Evolutionary conservation across 805 yeast genomes (phyloP), one percentile per base, ranked within the genome.

Genomic region (Metschnikowia gelsemii): DNA sequence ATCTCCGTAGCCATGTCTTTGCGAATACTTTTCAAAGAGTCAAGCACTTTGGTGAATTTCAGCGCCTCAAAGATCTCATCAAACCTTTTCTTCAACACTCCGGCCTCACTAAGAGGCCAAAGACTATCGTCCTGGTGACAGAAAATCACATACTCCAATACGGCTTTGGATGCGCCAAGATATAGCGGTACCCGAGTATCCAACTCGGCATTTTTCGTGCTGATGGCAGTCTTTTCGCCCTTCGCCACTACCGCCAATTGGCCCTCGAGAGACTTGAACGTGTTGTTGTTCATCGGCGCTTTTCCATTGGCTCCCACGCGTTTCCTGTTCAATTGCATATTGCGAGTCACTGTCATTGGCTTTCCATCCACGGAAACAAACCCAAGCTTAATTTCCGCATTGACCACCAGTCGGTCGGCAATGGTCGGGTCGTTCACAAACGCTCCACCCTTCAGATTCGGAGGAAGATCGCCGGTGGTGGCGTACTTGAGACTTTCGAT

Each of bases 11-110:
- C 68, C 76, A 87, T 78, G 32, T 87, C 95, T 54, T 90, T 91
- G 39, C 85, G 78, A 30, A 89, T 77, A 1, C 60, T 61, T 57
- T 89, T 90, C 55, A 93, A 70, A 40, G 78, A 79, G 44, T 90
- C 96, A 26, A 93, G 68, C 0, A 93, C 96, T 57, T 87, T 91
- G 1, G 96, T 88, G 56, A 86, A 95, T 60, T 87, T 89, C 51
- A 88, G 78, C 0, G 97, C 96, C 63, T 93, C 97, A 56, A 93
- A 93, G 7, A 93, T 91, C 62, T 93, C 99, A 61, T 93, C 99
- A 55, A 93, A 95, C 39, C 91, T 76, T 64, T 90, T 90, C 64
- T 93, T 95, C 58, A 93, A 73, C 9, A 76, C 76, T 2, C 95
- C 74, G 1, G 99, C 95, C 62, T 93, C 99, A 52, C 90, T 79